Percentiles rank a stretch among this genome's conserved stretches.
phyloP scores from a whole-genome alignment of 108 stramenopile species.

The Cyclotella kingstonii region DNA sequence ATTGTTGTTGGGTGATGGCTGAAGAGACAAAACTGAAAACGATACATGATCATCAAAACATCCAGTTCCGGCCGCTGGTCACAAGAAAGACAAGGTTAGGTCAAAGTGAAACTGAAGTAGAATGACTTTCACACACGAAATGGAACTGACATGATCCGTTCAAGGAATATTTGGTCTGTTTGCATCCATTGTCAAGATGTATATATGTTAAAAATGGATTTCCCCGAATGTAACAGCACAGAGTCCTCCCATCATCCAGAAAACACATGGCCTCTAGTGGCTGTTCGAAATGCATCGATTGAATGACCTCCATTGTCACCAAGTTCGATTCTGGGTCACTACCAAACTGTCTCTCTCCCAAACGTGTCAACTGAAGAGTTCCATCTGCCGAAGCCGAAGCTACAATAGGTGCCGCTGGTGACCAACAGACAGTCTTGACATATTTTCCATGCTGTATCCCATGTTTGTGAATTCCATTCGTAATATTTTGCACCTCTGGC shows the following conservation, averaged over 20 bases:
- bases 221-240: conserved; percentile 75
- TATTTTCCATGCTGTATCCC: conserved; percentile 67
- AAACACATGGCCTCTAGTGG: conserved; percentile 75
- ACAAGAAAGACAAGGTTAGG: background rate
- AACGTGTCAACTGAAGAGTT: conserved; percentile 57
- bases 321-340: conserved; percentile 17
- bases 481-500: background rate
- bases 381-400: conserved; percentile 85
- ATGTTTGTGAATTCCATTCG: conserved; percentile 12
- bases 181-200: conserved; percentile 54
- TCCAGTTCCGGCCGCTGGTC: conserved; percentile 36
- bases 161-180: conserved; percentile 59
- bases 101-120: background rate
- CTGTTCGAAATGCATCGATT: conserved; percentile 61
- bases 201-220: conserved; percentile 69
- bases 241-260: conserved; percentile 48
- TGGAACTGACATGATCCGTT: conserved; percentile 40
- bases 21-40: conserved; percentile 75
- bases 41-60: conserved; percentile 83
- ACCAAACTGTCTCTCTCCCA: conserved; percentile 25
- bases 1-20: conserved; percentile 47
- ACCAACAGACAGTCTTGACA: conserved; percentile 69
- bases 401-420: conserved; percentile 52
- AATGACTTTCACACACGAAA: background rate
- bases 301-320: conserved; percentile 29